These are phyloP conservation scores for Pharus latifolius DNA, from an alignment of 176 grass and related monocot species.

Conservation along the genomic window DNA sequence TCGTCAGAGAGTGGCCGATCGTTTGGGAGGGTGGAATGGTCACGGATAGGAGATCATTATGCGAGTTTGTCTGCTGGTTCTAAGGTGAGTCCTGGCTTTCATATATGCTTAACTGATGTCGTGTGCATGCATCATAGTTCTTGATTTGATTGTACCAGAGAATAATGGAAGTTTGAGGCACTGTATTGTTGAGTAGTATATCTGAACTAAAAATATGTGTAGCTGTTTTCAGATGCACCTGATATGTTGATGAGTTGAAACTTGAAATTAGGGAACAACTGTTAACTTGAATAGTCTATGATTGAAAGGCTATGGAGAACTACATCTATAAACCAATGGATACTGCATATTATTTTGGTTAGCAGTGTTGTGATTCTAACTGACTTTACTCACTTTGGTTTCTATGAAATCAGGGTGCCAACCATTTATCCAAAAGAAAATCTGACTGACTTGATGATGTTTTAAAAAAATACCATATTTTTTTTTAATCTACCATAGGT, in stretches of 20 bases:
- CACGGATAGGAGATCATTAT: slow-evolving; percentile 40
- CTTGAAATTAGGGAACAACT: not conserved
- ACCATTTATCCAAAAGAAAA: no score
- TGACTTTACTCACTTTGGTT: no score
- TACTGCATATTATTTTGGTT: no score
- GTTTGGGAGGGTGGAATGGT: slow-evolving; percentile 40
- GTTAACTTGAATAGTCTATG: not conserved
- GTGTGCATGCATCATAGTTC: not conserved
- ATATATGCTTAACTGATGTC: not conserved
- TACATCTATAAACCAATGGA: not conserved
- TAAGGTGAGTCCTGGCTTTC: slow-evolving; percentile 47
- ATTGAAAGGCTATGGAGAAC: not conserved
- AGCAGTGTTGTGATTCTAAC: no score
- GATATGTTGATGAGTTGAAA: not conserved
- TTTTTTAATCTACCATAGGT: no score
- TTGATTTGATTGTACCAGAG: not conserved
- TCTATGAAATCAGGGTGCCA: no score
- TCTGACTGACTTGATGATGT: no score
- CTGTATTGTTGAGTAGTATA: not conserved
- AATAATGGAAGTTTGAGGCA: not conserved
- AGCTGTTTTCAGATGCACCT: not conserved
- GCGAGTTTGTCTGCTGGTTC: slow-evolving; percentile 37
- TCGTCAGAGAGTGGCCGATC: slow-evolving; percentile 49
- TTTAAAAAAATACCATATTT: no score
- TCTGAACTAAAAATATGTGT: not conserved